Base-by-base conservation (phyloP, 306 rosid species). In the Leucaena leucocephala region DNA sequence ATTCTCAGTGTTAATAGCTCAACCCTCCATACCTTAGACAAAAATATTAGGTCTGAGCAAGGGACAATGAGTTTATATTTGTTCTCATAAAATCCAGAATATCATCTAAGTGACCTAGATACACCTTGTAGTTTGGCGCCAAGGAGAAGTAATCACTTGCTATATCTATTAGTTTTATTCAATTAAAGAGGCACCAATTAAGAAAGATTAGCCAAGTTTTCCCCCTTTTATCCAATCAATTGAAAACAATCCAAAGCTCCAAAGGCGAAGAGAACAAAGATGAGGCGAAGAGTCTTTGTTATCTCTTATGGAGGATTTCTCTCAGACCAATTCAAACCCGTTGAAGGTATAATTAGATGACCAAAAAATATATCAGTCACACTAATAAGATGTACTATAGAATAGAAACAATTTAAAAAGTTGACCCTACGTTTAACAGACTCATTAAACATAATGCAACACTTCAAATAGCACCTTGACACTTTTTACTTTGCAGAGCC, bases 81-180 rank as follows among this genome's bases (percentile, higher is more conserved):
- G 71, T 8, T 66, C 48, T 38, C 27, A 38, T 65, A 66, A 39
- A 39, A 66, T 66, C 33, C 71, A 39, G 48, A 39, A 66, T 39
- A 39, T 66, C 71, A 39, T 39, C 48, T 17, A 65, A 65, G 34
- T 16, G 44, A 63, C 5, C 21, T 7, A 63, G 44, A 61, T 16
- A 33, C 13, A 62, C 9, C 44, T 35, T 4, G 44, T 14, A 35
- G 44, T 35, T 63, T 33, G 44, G 21, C 1, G 19, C 42, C 42
- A 11, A 62, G 19, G 38, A 35, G 68, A 33, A 62, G 16, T 65
- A 66, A 66, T 40, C 36, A 40, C 8, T 8, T 66, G 71, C 5
- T 4, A 16, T 8, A 38, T 66, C 50, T n/a, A 42, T 67, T 10
- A 15, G 6, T 39, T 39, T 67, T 4, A 2, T 67, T 67, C 72